Conservation (phyloP, 2,329 filamentous ascomycete species). For the Elsinoe australis region DNA sequence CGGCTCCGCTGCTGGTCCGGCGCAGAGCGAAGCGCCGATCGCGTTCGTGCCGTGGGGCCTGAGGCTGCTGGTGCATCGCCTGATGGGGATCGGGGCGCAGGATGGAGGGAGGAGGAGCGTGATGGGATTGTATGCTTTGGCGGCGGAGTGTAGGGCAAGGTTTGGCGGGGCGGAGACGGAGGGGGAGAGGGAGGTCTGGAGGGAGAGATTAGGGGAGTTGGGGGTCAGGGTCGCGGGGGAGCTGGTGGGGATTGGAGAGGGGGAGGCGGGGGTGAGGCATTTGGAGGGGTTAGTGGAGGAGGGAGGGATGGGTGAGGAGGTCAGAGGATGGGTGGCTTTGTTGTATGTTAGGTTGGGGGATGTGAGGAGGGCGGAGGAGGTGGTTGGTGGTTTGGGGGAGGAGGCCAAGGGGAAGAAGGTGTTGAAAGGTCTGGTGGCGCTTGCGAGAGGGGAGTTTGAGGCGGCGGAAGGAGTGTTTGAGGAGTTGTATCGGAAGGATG, state of each 20-base stretch:
- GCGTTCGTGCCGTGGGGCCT: slow-evolving; percentile 76
- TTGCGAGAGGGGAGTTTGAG: slow-evolving; percentile 69
- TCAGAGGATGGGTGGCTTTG: slow-evolving; percentile 43
- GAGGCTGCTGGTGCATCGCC: slow-evolving; percentile 69
- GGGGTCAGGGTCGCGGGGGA: slow-evolving; percentile 59
- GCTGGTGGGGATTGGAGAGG: slow-evolving; percentile 78
- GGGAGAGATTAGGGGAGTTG: slow-evolving; percentile 62
- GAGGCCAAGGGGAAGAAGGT: slow-evolving; percentile 34
- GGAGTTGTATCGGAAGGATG: slow-evolving; percentile 39
- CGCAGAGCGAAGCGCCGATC: neutral
- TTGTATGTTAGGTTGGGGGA: slow-evolving; percentile 76
- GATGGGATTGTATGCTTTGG: slow-evolving; percentile 85
- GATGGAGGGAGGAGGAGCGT: slow-evolving; percentile 76
- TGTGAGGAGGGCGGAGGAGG: slow-evolving; percentile 36
- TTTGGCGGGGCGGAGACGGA: slow-evolving; percentile 33
- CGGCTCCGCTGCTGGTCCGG: slow-evolving; percentile 47
- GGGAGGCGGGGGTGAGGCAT: slow-evolving; percentile 69
- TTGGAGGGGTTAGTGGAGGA: slow-evolving; percentile 50
- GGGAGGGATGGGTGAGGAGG: slow-evolving; percentile 39
- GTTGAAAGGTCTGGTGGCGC: slow-evolving; percentile 61
- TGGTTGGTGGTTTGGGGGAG: neutral
- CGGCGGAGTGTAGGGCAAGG: slow-evolving; percentile 27
- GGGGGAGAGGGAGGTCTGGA: slow-evolving; percentile 59
- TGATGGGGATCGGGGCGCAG: slow-evolving; percentile 78
- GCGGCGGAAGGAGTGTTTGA: slow-evolving; percentile 57